These are phyloP conservation scores for Lentinula aciculospora DNA, from an alignment of 768 basidiomycete species.

Conservation along the genomic window DNA sequence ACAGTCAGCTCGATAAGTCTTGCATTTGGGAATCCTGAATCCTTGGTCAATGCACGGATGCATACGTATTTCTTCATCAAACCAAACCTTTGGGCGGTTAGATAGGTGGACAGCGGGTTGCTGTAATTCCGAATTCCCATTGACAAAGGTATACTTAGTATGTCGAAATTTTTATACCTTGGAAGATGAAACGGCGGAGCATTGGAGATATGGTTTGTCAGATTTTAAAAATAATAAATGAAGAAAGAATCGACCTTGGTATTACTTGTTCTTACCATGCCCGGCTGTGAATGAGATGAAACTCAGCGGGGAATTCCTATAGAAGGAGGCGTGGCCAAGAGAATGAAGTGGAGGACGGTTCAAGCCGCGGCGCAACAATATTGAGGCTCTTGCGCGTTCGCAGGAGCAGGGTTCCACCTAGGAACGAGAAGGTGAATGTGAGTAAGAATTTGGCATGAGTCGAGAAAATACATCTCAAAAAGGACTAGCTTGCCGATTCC, in stretches of 20 bases:
- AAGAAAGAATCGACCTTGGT: neutral
- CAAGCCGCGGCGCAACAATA: too few relatives aligned
- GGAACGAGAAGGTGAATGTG: too few relatives aligned
- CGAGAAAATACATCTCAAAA: neutral
- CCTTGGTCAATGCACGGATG: neutral
- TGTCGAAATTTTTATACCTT: neutral
- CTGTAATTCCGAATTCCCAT: neutral
- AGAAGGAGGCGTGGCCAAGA: too few relatives aligned
- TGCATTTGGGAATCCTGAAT: neutral
- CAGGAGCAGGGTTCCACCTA: too few relatives aligned
- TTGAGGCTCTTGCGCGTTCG: too few relatives aligned
- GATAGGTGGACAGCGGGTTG: neutral
- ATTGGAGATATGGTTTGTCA: neutral
- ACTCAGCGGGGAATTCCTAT: neutral
- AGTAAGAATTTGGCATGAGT: too few relatives aligned
- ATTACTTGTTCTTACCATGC: neutral
- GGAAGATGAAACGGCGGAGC: neutral
- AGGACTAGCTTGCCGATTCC: neutral
- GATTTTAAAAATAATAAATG: neutral
- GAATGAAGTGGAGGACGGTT: too few relatives aligned
- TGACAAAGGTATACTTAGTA: neutral
- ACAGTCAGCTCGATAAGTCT: too few relatives aligned
- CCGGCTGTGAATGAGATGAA: neutral
- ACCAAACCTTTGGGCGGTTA: neutral
- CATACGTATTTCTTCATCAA: neutral